Conservation (phyloP, 441 rosid species). For the Francoa sonchifolia region DNA sequence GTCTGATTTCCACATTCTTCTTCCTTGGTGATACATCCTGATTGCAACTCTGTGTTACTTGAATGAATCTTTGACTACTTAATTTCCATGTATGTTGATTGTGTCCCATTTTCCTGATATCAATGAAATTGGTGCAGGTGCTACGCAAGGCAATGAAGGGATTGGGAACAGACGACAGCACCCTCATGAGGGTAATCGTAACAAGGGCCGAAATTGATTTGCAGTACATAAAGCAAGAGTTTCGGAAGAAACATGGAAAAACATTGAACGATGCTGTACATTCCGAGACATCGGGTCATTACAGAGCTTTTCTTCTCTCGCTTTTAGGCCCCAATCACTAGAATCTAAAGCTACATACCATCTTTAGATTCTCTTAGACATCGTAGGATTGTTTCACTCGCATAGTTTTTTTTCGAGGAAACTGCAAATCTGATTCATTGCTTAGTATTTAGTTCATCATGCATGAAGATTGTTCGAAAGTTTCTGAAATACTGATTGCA, state of each 20-base stretch:
- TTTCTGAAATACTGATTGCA: too few relatives aligned
- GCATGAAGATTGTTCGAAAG: too few relatives aligned
- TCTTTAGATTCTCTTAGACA: too few relatives aligned
- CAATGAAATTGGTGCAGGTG: slow-evolving; percentile 25
- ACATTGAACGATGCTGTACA: slow-evolving; percentile 40
- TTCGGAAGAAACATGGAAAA: slow-evolving; percentile 43
- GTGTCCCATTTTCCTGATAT: neutral
- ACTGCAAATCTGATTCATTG: too few relatives aligned
- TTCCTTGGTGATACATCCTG: too few relatives aligned
- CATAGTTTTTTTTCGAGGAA: too few relatives aligned
- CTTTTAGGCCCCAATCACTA: slow-evolving; percentile 32
- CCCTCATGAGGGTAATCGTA: slow-evolving; percentile 45
- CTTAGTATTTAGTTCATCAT: too few relatives aligned
- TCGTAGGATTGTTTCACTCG: too few relatives aligned
- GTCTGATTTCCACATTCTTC: too few relatives aligned
- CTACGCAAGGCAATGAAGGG: slow-evolving; percentile 65
- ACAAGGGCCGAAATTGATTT: slow-evolving; percentile 64
- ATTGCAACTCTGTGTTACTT: too few relatives aligned
- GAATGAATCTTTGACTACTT: too few relatives aligned
- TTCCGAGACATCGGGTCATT: slow-evolving; percentile 64
- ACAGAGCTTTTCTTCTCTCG: slow-evolving; percentile 45
- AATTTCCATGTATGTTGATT: neutral
- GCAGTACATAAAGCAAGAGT: slow-evolving; percentile 42
- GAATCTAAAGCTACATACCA: too few relatives aligned
- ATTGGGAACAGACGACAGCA: slow-evolving; percentile 47